phyloP scores from a whole-genome alignment of 495 filamentous ascomycete species.

The Evansstolkia leycettana region DNA sequence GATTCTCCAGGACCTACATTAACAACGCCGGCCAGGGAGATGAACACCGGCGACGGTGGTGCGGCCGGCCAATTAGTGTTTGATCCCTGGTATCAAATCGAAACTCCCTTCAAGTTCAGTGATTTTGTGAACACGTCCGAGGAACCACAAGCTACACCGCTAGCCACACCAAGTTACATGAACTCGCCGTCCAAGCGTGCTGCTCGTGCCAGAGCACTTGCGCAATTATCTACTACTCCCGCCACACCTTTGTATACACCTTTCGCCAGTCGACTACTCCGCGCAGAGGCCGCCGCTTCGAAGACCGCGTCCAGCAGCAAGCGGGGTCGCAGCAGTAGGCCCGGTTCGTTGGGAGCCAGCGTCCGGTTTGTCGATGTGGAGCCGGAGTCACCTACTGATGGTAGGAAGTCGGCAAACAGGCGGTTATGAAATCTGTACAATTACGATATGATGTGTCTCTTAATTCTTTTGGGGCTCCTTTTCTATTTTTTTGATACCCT shows the following conservation, averaged over 20 bases:
- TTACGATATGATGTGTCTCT: too few species aligned
- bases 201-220: conserved; percentile 37
- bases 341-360: conserved; percentile 24
- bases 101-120: conserved; percentile 37
- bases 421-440: conserved; percentile 9
- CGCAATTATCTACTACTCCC: conserved; percentile 40
- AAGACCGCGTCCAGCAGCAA: conserved; percentile 14
- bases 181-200: conserved; percentile 46
- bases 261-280: conserved; percentile 32
- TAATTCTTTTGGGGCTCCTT: too few species aligned
- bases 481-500: too few species aligned
- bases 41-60: conserved; percentile 8
- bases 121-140: conserved; percentile 27
- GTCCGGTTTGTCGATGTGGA: conserved; percentile 35
- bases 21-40: conserved; percentile 13
- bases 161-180: conserved; percentile 40
- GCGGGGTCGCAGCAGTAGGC: conserved; percentile 18
- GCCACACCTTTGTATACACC: conserved; percentile 33
- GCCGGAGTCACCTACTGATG: conserved; percentile 29
- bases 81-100: conserved; percentile 28
- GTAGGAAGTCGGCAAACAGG: conserved; percentile 26
- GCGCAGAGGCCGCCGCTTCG: conserved; percentile 16
- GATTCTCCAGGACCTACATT: conserved; percentile 24
- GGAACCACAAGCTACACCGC: conserved; percentile 24
- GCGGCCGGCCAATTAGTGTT: conserved; percentile 16